phyloP scores from a whole-genome alignment of 1,139 yeast species.

The Pichia norvegensis region DNA sequence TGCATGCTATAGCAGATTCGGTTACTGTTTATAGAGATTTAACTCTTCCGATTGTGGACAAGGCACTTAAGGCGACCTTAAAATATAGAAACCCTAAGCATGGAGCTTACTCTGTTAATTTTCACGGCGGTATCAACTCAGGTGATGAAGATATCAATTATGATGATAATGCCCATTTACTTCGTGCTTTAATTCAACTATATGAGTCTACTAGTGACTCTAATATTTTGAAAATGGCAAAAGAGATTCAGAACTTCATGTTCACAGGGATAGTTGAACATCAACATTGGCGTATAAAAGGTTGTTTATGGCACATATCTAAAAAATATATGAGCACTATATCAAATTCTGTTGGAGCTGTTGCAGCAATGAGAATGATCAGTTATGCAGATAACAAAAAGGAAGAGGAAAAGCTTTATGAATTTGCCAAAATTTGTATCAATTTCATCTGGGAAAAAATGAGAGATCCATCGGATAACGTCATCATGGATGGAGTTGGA shows the following conservation, averaged over 20 bases:
- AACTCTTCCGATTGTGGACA: constrained; percentile 48
- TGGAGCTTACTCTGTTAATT: constrained; percentile 81
- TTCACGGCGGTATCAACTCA: constrained; percentile 16
- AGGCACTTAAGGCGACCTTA: constrained; percentile 44
- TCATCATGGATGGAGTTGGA: constrained; percentile 58
- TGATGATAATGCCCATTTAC: constrained; percentile 73
- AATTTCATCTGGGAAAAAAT: constrained; percentile 39
- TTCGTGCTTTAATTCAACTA: constrained; percentile 58
- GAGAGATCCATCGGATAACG: constrained; percentile 48
- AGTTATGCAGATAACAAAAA: constrained; percentile 28
- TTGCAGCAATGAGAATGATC: constrained; percentile 48
- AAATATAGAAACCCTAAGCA: constrained; percentile 45
- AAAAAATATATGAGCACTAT: constrained; percentile 58
- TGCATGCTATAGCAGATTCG: constrained; percentile 66
- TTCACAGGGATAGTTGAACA: constrained; percentile 44
- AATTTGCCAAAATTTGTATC: constrained; percentile 32
- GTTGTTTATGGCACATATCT: constrained; percentile 59
- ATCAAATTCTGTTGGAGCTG: constrained; percentile 63
- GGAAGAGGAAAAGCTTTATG: constrained; percentile 26
- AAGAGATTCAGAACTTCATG: constrained; percentile 52
- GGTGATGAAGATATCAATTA: constrained; percentile 67
- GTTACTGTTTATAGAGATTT: constrained; percentile 54
- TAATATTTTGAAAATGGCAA: constrained; percentile 47
- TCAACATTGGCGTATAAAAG: constrained; percentile 41
- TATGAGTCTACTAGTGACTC: constrained; percentile 60